A percentile compares a stretch with the other conserved stretches of the same genome.
These are phyloP conservation scores for Penicillium expansum DNA, from an alignment of 2,329 filamentous ascomycete species.

Conservation along the genomic window DNA sequence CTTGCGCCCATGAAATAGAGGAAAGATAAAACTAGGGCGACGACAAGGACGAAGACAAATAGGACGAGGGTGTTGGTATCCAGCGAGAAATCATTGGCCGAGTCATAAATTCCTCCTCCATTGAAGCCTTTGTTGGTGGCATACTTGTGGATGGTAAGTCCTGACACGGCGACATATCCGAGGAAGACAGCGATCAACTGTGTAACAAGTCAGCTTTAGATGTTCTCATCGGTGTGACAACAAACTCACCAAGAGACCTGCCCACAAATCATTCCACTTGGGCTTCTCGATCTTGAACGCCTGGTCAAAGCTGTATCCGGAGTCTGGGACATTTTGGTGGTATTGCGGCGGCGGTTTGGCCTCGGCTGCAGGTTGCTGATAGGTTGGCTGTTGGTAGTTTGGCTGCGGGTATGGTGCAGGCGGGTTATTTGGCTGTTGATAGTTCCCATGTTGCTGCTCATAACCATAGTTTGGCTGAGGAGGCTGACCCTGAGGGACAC, in stretches of 20 bases:
- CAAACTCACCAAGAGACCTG: conserved; percentile 65
- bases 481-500: conserved; percentile 20
- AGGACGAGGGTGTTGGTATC: conserved; percentile 83
- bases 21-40: conserved; percentile 73
- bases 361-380: conserved; percentile 18
- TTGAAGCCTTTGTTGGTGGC: conserved; percentile 60
- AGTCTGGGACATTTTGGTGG: conserved; percentile 30
- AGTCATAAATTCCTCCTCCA: conserved; percentile 71
- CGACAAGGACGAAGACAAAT: conserved; percentile 72
- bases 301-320: conserved; percentile 63
- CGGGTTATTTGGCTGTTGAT: conserved; percentile 11
- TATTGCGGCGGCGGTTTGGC: conserved; percentile 21
- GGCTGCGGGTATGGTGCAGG: conserved; percentile 3
- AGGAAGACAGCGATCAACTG: conserved; percentile 68
- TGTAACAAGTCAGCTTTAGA: background rate
- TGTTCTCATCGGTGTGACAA: background rate
- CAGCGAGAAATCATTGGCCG: conserved; percentile 64
- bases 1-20: conserved; percentile 74
- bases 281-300: conserved; percentile 77
- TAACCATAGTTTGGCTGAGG: conserved; percentile 13
- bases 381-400: conserved; percentile 2
- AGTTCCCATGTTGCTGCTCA: conserved; percentile 15
- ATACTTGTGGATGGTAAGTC: conserved; percentile 72
- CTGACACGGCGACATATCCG: conserved; percentile 75
- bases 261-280: conserved; percentile 92